A percentile compares a stretch with the other conserved stretches of the same genome.
Evolutionary conservation across 805 yeast genomes (phyloP).

Genomic region (Wickerhamiella australiensis): DNA sequence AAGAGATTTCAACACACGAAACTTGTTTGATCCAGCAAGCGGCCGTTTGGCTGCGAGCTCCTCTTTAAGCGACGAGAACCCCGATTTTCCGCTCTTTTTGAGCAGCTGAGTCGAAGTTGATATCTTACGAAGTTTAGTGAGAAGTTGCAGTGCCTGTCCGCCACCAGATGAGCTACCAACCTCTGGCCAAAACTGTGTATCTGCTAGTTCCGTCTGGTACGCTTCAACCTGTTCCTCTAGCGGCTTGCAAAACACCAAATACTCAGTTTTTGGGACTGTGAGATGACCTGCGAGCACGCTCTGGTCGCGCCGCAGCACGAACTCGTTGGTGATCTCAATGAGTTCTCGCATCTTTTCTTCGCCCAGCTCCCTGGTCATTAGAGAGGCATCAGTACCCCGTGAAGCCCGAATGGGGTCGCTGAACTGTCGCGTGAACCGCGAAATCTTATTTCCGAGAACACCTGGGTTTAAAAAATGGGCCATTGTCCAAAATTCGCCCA

Average conservation of each 20-base stretch:
- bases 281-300: slow-evolving; percentile 40
- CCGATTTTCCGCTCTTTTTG: slow-evolving; percentile 21
- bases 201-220: slow-evolving; percentile 36
- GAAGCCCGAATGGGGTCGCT: slow-evolving; percentile 62
- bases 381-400: slow-evolving; percentile 50
- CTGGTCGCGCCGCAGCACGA: slow-evolving; percentile 60
- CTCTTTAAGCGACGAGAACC: neutral
- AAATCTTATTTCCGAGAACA: slow-evolving; percentile 45
- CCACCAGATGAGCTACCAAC: no score
- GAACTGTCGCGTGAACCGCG: slow-evolving; percentile 37
- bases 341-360: slow-evolving; percentile 50
- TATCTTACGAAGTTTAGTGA: slow-evolving; percentile 62
- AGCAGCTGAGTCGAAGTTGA: slow-evolving; percentile 72
- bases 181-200: slow-evolving; percentile 28
- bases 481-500: slow-evolving; percentile 68
- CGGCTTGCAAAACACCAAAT: slow-evolving; percentile 68
- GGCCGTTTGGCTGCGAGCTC: slow-evolving; percentile 3
- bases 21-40: slow-evolving; percentile 40
- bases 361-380: slow-evolving; percentile 42
- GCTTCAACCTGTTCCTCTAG: slow-evolving; percentile 45
- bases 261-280: slow-evolving; percentile 64
- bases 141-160: slow-evolving; percentile 38
- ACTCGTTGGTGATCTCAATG: slow-evolving; percentile 48
- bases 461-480: slow-evolving; percentile 80
- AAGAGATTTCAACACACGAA: slow-evolving; percentile 45